phyloP scores from a whole-genome alignment of 768 basidiomycete genomes.

The Tylopilus rubrobrunneus region DNA sequence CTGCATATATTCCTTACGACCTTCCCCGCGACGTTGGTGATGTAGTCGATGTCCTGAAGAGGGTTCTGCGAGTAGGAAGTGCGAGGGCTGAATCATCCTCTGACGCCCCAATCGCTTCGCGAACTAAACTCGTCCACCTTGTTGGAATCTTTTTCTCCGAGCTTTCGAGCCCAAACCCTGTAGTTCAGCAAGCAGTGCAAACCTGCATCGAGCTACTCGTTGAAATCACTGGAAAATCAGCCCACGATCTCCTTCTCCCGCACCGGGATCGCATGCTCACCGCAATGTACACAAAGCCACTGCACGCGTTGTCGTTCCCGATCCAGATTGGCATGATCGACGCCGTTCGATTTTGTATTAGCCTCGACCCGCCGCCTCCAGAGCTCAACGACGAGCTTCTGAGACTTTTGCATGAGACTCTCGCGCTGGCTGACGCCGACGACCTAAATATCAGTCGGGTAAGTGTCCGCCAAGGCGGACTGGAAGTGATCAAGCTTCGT shows the following conservation, averaged over 20 bases:
- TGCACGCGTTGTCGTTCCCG: constrained; percentile 89
- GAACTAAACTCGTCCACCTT: constrained; percentile 61
- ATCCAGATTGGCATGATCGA: constrained; percentile 99
- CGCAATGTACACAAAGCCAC: constrained; percentile 92
- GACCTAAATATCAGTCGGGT: constrained; percentile 77
- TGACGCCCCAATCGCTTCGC: constrained; percentile 41
- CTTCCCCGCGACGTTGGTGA: constrained; percentile 78
- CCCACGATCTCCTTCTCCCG: constrained; percentile 75
- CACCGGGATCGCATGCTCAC: constrained; percentile 86
- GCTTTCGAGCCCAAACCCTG: constrained; percentile 78
- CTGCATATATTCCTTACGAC: constrained; percentile 87
- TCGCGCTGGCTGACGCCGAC: constrained; percentile 94
- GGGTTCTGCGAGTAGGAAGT: constrained; percentile 60
- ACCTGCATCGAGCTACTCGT: constrained; percentile 76
- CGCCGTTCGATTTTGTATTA: constrained; percentile 90
- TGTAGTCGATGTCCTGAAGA: constrained; percentile 71
- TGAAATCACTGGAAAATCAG: constrained; percentile 62
- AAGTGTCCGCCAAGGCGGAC: constrained; percentile 67
- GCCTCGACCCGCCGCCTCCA: constrained; percentile 81
- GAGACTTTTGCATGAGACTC: constrained; percentile 86
- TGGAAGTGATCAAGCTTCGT: constrained; percentile 85
- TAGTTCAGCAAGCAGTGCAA: constrained; percentile 83
- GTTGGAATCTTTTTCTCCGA: constrained; percentile 86
- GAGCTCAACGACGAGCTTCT: constrained; percentile 91
- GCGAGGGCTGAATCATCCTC: constrained; percentile 42